These are phyloP conservation scores for Dioscorea zingiberensis DNA, from an alignment of 106 monocot genomes.

Conservation along the genomic window DNA sequence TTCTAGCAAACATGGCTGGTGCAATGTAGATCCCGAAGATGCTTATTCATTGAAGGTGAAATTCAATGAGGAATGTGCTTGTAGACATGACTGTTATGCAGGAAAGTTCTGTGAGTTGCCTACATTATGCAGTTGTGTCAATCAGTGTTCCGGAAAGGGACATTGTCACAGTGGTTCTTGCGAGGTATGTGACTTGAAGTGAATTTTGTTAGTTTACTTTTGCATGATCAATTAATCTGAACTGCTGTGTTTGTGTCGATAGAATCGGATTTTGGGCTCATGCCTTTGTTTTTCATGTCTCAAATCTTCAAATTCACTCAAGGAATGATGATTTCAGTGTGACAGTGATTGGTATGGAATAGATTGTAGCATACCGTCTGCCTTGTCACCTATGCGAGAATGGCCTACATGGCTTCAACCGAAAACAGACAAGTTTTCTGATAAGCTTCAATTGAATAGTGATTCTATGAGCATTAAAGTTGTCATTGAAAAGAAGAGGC, in stretches of 20 bases:
- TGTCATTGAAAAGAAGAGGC: slow-evolving; percentile 65
- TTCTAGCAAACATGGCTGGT: slow-evolving; percentile 69
- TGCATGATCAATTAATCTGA: too few species aligned
- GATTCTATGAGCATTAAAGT: slow-evolving; percentile 25
- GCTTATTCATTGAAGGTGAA: slow-evolving; percentile 61
- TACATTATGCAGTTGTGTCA: slow-evolving; percentile 70
- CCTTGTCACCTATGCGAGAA: slow-evolving; percentile 40
- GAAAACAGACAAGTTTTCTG: slow-evolving; percentile 39
- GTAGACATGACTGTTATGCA: slow-evolving; percentile 71
- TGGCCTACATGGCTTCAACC: slow-evolving; percentile 86
- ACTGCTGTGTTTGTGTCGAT: slow-evolving; percentile 7
- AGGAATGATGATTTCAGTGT: slow-evolving; percentile 41
- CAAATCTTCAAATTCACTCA: too few species aligned
- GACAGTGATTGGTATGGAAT: slow-evolving; percentile 76
- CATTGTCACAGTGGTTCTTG: slow-evolving; percentile 90
- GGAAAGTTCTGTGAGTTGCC: slow-evolving; percentile 79
- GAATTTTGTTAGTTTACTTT: not conserved
- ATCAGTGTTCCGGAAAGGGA: slow-evolving; percentile 87
- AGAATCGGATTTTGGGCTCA: too few species aligned
- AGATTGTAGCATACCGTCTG: slow-evolving; percentile 92
- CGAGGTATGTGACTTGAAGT: slow-evolving; percentile 35
- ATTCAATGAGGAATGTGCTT: slow-evolving; percentile 80
- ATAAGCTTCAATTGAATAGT: too few species aligned
- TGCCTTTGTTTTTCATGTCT: too few species aligned
- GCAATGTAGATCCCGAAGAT: slow-evolving; percentile 76